Conservation (phyloP, 1,284 basidiomycete genomes). For the Malassezia brasiliensis region DNA sequence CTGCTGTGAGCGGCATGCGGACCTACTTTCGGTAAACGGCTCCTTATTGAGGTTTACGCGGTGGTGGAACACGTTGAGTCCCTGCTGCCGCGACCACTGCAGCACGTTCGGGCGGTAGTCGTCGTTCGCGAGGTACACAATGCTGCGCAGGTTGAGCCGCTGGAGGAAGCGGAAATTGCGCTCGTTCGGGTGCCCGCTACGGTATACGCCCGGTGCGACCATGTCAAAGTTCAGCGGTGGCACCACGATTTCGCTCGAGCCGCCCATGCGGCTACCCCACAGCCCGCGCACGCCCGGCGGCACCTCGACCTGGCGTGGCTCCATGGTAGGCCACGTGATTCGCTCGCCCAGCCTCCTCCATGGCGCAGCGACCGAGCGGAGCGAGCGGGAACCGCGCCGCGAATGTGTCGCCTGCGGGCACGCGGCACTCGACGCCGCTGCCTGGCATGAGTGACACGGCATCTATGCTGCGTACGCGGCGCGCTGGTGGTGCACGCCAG, state of each 20-base stretch:
- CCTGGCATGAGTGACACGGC: constrained; percentile 42
- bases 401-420: background rate
- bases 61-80: constrained; percentile 35
- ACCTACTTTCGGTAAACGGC: constrained; percentile 37
- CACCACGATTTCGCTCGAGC: constrained; percentile 28
- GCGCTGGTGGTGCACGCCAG: constrained; percentile 15
- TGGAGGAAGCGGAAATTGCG: constrained; percentile 43
- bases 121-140: constrained; percentile 42
- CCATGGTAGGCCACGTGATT: background rate
- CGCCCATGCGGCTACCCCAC: constrained; percentile 2
- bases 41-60: constrained; percentile 44
- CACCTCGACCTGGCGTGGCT: background rate
- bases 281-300: background rate
- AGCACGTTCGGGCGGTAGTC: constrained; percentile 39
- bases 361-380: constrained; percentile 13
- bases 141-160: constrained; percentile 33
- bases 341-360: background rate
- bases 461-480: constrained; percentile 33
- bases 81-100: constrained; percentile 22
- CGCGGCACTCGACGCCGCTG: constrained; percentile 18
- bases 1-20: background rate
- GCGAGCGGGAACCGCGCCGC: constrained; percentile 2
- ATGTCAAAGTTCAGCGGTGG: constrained; percentile 47
- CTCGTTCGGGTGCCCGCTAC: constrained; percentile 45
- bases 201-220: constrained; percentile 41